phyloP scores from a whole-genome alignment of 257 asterid genomes.

The Salvia splendens region DNA sequence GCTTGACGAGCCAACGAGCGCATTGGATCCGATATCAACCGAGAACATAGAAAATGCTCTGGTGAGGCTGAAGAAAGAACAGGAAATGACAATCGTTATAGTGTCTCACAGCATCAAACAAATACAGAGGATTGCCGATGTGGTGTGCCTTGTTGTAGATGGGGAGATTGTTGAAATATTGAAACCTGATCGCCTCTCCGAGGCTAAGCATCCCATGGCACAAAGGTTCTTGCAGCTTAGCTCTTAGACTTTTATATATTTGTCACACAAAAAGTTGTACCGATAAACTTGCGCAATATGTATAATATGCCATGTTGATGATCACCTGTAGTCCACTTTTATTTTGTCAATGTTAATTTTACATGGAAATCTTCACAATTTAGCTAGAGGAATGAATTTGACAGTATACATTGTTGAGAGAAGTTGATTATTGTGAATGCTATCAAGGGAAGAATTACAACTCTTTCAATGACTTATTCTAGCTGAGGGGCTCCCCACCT shows the following conservation, averaged over 20 bases:
- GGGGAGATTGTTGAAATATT: slow-evolving; percentile 73
- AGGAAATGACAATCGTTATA: slow-evolving; percentile 55
- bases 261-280: slow-evolving; percentile 6
- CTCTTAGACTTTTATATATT: slow-evolving; percentile 32
- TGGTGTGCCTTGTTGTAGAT: slow-evolving; percentile 65
- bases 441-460: slow-evolving; percentile 23
- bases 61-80: slow-evolving; percentile 62
- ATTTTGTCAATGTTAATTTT: background rate
- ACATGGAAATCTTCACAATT: background rate
- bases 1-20: slow-evolving; percentile 84
- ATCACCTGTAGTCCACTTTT: background rate
- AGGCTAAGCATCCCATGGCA: slow-evolving; percentile 79
- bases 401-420: slow-evolving; percentile 10
- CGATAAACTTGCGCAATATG: slow-evolving; percentile 4
- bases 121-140: slow-evolving; percentile 69
- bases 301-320: slow-evolving; percentile 1
- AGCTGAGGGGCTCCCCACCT: slow-evolving; percentile 30
- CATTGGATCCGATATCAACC: slow-evolving; percentile 79
- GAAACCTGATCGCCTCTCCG: slow-evolving; percentile 58
- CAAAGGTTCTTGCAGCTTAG: slow-evolving; percentile 69
- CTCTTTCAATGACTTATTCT: slow-evolving; percentile 23
- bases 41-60: slow-evolving; percentile 75
- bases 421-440: slow-evolving; percentile 19
- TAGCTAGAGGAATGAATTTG: background rate
- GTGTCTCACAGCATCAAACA: slow-evolving; percentile 86